Conservation (phyloP, 1,139 yeast species). For the Saccharomycopsis hybrid region DNA sequence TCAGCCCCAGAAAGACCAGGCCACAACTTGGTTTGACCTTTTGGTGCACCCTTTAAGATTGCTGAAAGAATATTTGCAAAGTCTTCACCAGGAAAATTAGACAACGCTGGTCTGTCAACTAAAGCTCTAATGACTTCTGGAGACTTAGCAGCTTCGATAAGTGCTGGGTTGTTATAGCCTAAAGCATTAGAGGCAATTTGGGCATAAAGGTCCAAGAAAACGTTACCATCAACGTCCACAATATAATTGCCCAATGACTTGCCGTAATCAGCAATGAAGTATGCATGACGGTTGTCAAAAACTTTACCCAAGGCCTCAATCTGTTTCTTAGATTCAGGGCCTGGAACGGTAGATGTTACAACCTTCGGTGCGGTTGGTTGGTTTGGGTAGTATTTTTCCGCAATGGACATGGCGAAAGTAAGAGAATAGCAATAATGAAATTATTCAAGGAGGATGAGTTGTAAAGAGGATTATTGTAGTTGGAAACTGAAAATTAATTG, state of each 20-base stretch:
- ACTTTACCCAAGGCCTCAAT: conserved; percentile 46
- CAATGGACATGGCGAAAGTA: conserved; percentile 36
- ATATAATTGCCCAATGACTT: conserved; percentile 66
- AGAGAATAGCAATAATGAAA: too few relatives aligned
- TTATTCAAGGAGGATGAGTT: too few relatives aligned
- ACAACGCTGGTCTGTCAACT: conserved; percentile 69
- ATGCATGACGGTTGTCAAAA: conserved; percentile 62
- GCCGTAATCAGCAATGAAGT: conserved; percentile 59
- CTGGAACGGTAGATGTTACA: conserved; percentile 46
- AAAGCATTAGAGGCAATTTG: conserved; percentile 71
- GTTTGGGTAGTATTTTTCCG: conserved; percentile 49
- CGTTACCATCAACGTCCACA: conserved; percentile 65
- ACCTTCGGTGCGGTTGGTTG: conserved; percentile 51
- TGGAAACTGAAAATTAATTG: too few relatives aligned
- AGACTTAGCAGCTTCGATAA: conserved; percentile 53
- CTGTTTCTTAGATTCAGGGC: conserved; percentile 46
- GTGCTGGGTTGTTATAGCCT: conserved; percentile 71
- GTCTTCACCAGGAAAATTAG: conserved; percentile 64
- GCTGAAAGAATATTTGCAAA: conserved; percentile 42
- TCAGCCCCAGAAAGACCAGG: conserved; percentile 68
- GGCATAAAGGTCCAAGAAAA: conserved; percentile 56
- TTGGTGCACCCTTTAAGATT: conserved; percentile 63
- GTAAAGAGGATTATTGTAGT: too few relatives aligned
- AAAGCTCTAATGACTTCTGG: conserved; percentile 62
- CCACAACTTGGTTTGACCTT: conserved; percentile 61